Percentiles rank a stretch among this genome's conserved stretches.
Conservation (phyloP, 2,329 filamentous ascomycete genomes). For the Exophiala viscosa region DNA sequence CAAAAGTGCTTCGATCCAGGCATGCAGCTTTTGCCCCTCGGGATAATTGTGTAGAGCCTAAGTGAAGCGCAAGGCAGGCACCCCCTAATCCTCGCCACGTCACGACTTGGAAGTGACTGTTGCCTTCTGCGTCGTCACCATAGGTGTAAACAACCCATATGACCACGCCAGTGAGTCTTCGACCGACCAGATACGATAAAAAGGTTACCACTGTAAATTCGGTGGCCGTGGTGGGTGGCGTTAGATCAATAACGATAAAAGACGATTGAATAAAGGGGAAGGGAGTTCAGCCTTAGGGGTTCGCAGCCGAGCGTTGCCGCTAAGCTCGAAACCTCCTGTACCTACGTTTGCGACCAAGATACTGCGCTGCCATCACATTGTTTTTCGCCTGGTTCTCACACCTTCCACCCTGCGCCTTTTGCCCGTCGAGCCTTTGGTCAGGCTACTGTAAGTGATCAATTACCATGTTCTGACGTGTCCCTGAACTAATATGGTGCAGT, state of each 20-base stretch:
- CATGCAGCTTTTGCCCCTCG: not conserved
- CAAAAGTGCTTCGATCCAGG: too few relatives aligned
- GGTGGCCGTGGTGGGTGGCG: not conserved
- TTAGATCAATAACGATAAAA: not conserved
- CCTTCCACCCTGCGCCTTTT: conserved; percentile 8
- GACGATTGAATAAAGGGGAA: not conserved
- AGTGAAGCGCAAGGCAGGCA: conserved; percentile 1
- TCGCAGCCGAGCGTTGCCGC: conserved; percentile 3
- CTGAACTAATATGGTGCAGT: conserved; percentile 24
- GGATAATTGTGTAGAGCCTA: not conserved
- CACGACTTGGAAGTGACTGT: not conserved
- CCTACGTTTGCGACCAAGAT: conserved; percentile 15
- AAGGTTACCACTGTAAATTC: not conserved
- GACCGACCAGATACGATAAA: not conserved
- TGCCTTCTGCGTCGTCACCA: conserved; percentile 1
- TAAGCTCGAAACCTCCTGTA: conserved; percentile 9
- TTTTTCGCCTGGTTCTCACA: conserved; percentile 8
- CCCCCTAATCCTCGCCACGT: conserved; percentile 8
- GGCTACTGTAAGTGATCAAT: conserved; percentile 22
- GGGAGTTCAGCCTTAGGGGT: conserved; percentile 19
- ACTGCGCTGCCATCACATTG: conserved; percentile 3
- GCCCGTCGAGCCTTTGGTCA: conserved; percentile 17
- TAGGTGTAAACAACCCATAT: not conserved
- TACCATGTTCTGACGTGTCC: conserved; percentile 11
- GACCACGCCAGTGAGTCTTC: not conserved